These are phyloP conservation scores for Ramaria sp. DNA, from an alignment of 768 basidiomycete genomes.

Conservation along the genomic window DNA sequence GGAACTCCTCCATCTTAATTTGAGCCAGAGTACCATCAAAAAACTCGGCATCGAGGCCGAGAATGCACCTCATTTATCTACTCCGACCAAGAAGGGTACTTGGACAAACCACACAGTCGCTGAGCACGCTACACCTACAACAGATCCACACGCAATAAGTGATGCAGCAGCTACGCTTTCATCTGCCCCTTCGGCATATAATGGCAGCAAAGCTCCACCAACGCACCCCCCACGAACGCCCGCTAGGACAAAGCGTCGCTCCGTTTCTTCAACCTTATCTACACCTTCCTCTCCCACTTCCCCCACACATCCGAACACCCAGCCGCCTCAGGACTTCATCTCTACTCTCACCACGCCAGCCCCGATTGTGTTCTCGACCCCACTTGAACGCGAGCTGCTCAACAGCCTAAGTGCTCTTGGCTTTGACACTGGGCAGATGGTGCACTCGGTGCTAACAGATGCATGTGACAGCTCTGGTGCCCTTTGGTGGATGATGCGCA, in stretches of 20 bases:
- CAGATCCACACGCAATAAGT: neutral
- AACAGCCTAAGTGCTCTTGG: constrained; percentile 67
- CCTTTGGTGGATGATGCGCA: constrained; percentile 92
- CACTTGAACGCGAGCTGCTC: constrained; percentile 69
- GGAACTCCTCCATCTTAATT: constrained; percentile 1
- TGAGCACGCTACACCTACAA: neutral
- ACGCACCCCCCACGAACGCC: constrained; percentile 74
- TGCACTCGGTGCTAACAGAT: constrained; percentile 84
- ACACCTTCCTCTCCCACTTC: constrained; percentile 41
- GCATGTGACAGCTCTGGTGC: constrained; percentile 90
- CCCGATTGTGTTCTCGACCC: constrained; percentile 80
- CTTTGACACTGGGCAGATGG: constrained; percentile 89
- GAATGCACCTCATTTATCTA: neutral
- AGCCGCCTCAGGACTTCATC: constrained; percentile 40
- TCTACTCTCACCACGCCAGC: constrained; percentile 52
- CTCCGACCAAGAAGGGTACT: neutral
- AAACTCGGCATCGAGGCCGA: neutral
- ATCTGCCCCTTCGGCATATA: neutral
- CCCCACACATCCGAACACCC: constrained; percentile 30
- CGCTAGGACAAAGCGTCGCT: constrained; percentile 89
- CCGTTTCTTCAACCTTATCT: constrained; percentile 80
- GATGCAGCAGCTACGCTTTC: neutral
- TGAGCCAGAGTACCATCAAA: constrained; percentile 8
- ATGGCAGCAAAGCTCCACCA: constrained; percentile 34
- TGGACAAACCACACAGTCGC: neutral